Conservation (phyloP, 306 rosid species). For the Vigna reflexopilosa region DNA sequence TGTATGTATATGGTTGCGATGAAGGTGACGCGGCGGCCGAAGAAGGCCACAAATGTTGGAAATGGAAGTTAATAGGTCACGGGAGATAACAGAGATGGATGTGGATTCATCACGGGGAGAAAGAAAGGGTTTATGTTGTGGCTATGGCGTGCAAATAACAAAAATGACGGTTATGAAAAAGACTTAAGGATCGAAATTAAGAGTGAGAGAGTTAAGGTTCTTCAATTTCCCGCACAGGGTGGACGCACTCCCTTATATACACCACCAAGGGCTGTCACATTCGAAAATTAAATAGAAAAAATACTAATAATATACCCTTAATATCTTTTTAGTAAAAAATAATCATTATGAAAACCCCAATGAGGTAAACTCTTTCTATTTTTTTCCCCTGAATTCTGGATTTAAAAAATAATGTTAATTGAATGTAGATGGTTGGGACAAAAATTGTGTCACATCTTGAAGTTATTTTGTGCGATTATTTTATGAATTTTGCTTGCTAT, state of each 20-base stretch:
- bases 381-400: too few relatives aligned
- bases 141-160: not conserved
- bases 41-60: conserved; percentile 15
- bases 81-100: not conserved
- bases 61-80: not conserved
- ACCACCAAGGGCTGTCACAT: not conserved
- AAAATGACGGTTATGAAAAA: conserved; percentile 5
- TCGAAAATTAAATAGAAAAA: not conserved
- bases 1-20: not conserved
- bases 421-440: not conserved
- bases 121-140: not conserved
- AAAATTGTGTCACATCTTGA: not conserved
- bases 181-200: not conserved
- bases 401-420: not conserved
- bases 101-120: conserved; percentile 16
- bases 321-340: too few relatives aligned
- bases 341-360: too few relatives aligned
- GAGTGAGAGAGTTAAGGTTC: not conserved
- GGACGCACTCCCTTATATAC: conserved; percentile 18
- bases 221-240: not conserved
- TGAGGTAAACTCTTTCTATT: too few relatives aligned
- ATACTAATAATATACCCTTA: not conserved
- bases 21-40: not conserved
- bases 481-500: not conserved
- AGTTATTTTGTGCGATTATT: not conserved